A percentile compares a stretch with the other conserved stretches of the same genome.
These are phyloP conservation scores for Melastoma candidum DNA, from an alignment of 441 rosid genomes.

Conservation along the genomic window DNA sequence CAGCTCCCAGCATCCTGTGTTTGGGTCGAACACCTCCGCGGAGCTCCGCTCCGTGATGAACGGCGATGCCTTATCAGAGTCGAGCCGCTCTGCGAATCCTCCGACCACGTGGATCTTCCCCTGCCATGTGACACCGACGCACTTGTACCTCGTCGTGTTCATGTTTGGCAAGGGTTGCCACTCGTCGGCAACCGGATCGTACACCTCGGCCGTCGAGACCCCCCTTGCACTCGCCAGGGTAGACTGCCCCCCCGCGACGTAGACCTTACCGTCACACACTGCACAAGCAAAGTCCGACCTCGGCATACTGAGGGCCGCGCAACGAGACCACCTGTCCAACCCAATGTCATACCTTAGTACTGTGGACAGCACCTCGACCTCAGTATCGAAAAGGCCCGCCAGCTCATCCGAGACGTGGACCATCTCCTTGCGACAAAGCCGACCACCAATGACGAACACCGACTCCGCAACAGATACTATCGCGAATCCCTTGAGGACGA, in stretches of 20 bases:
- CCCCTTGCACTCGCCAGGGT: background rate
- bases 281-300: slow-evolving; percentile 2
- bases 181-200: slow-evolving; percentile 1
- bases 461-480: slow-evolving; percentile 2
- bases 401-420: slow-evolving; percentile 1
- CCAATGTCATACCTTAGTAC: background rate
- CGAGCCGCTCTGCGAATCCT: background rate
- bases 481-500: slow-evolving; percentile 2
- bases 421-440: background rate
- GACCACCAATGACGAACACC: background rate
- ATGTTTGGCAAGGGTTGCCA: slow-evolving; percentile 3
- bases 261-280: slow-evolving; percentile 1
- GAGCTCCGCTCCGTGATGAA: background rate
- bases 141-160: slow-evolving; percentile 2
- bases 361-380: slow-evolving; percentile 1
- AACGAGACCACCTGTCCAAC: background rate
- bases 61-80: background rate
- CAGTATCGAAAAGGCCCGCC: background rate
- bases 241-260: slow-evolving; percentile 10
- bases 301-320: background rate
- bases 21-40: background rate
- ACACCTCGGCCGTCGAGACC: background rate
- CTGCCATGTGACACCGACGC: background rate
- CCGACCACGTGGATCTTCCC: slow-evolving; percentile 6
- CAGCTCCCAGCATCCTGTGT: slow-evolving; percentile 2